Percentiles rank a stretch among this genome's conserved stretches.
Conservation (phyloP, 176 grass and related monocot genomes). For the Carex parvula region DNA sequence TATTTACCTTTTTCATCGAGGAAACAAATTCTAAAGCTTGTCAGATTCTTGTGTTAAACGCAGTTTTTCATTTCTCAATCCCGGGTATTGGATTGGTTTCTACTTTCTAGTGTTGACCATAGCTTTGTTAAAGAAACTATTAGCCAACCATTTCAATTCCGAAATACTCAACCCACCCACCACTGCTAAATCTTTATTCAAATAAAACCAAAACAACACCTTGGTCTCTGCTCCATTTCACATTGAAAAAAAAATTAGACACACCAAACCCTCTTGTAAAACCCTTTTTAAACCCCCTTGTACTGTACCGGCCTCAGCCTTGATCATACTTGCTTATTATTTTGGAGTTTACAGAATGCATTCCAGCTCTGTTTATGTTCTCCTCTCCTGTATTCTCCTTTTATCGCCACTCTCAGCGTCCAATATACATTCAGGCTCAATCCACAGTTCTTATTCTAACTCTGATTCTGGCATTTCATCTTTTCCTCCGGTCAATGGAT, state of each 20-base stretch:
- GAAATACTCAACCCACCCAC: slow-evolving; percentile 7
- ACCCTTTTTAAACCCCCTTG: slow-evolving; percentile 9
- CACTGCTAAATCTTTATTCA: background rate
- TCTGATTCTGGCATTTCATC: background rate
- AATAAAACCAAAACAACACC: slow-evolving; percentile 13
- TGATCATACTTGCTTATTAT: background rate
- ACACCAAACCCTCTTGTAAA: slow-evolving; percentile 21
- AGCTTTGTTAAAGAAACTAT: background rate
- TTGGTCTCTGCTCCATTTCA: slow-evolving; percentile 17
- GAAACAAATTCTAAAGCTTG: background rate
- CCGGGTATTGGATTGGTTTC: background rate
- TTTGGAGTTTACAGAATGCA: background rate
- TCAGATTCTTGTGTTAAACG: background rate
- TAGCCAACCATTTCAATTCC: background rate
- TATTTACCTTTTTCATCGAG: background rate
- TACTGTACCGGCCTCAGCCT: background rate
- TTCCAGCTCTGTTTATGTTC: slow-evolving; percentile 2
- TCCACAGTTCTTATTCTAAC: slow-evolving; percentile 5
- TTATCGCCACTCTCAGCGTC: background rate
- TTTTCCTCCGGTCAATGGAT: background rate
- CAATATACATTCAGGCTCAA: background rate
- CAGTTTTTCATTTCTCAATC: background rate
- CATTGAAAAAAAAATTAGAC: background rate
- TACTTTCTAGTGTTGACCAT: background rate
- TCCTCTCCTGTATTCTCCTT: slow-evolving; percentile 1